A percentile compares a stretch with the other conserved stretches of the same genome.
phyloP scores from a whole-genome alignment of 108 stramenopile genomes.

The Stephanodiscus minutulus region DNA sequence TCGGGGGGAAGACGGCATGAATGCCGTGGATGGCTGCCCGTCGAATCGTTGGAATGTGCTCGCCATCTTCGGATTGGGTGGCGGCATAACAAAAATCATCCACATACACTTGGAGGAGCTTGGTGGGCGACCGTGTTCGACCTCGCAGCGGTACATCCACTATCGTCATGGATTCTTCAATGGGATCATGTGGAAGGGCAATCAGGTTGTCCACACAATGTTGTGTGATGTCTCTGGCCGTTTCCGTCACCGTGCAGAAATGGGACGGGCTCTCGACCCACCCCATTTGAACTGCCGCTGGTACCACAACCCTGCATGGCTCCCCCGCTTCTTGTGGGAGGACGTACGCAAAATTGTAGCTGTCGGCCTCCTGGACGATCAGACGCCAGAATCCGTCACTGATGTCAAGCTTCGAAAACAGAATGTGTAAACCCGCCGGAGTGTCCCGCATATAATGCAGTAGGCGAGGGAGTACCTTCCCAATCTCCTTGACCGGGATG shows the following conservation, averaged over 20 bases:
- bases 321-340: neutral
- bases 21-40: no score
- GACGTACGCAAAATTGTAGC: constrained; percentile 12
- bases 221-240: neutral
- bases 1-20: no score
- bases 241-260: neutral
- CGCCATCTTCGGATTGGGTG: no score
- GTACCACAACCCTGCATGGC: neutral
- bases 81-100: no score
- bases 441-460: neutral
- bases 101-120: no score
- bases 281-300: constrained; percentile 7
- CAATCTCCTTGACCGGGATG: neutral
- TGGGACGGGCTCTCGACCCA: constrained; percentile 5
- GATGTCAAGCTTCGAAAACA: constrained; percentile 6
- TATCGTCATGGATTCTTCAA: no score
- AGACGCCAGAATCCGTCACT: constrained; percentile 18
- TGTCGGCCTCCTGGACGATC: neutral
- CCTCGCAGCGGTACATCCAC: no score
- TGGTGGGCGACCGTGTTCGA: no score
- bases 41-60: no score
- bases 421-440: neutral
- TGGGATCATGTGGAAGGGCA: no score
- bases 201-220: neutral
- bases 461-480: neutral